A percentile compares a stretch with the other conserved stretches of the same genome.
Evolutionary conservation across 2,329 filamentous ascomycete species (phyloP).

Genomic region (Apiospora koreana): DNA sequence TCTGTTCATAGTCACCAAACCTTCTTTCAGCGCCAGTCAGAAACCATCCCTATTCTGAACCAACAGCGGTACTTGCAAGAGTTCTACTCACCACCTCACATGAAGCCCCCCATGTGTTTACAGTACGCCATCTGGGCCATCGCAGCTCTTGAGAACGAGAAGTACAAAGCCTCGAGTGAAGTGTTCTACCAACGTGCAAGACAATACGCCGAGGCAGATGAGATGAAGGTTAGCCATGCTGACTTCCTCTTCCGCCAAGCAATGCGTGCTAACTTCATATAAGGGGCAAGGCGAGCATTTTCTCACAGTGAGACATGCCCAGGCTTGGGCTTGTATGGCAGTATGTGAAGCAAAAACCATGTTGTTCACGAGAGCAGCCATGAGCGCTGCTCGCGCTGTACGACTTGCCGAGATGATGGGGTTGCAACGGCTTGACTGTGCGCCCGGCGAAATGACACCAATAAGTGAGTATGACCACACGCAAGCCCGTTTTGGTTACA

Average conservation of each 20-base stretch:
- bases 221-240: conserved; percentile 66
- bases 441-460: conserved; percentile 53
- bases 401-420: conserved; percentile 83
- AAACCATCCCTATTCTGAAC: conserved; percentile 76
- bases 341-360: conserved; percentile 83
- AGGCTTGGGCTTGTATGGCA: conserved; percentile 75
- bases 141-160: conserved; percentile 73
- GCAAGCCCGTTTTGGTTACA: background rate
- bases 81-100: conserved; percentile 70
- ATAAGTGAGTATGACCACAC: background rate
- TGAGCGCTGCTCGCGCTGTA: conserved; percentile 72
- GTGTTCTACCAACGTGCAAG: conserved; percentile 81
- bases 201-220: conserved; percentile 80
- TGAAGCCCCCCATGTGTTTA: conserved; percentile 80
- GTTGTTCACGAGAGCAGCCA: conserved; percentile 82
- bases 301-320: conserved; percentile 76
- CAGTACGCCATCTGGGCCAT: conserved; percentile 90
- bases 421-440: conserved; percentile 48
- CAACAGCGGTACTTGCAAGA: conserved; percentile 72
- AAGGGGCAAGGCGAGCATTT: conserved; percentile 76
- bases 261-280: background rate
- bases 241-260: background rate
- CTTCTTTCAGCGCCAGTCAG: conserved; percentile 77
- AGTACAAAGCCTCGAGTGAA: conserved; percentile 55
- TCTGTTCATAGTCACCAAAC: conserved; percentile 58